Base-by-base conservation (phyloP, 1,284 basidiomycete species). In the Ceratobasidium sp. region DNA sequence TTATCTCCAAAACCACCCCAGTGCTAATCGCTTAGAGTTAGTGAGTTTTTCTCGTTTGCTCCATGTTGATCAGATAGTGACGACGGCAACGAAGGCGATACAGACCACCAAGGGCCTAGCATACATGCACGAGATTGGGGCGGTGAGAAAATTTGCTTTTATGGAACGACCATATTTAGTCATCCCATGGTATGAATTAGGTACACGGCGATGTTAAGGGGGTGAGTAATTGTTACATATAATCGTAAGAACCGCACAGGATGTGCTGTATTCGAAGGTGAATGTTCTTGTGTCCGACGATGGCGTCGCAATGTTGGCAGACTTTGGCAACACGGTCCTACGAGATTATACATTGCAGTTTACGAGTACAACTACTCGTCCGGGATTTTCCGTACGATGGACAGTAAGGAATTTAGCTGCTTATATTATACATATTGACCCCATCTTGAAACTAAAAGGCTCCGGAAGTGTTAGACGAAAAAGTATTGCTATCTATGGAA, bases 121-220 rank as follows among this genome's bases (percentile, higher is more conserved):
- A 32, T 52, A 65, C 23, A 26, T 65, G 10, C 61, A 65, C 30
- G 1, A 9, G 1, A 21, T 18, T n/a, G 28, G 21, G 9, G 30
- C 46, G 14, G 61, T 65, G n/a, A 65, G 61, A 30, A 6, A 28
- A 48, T 30, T 43, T 57, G 16, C 10, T n/a, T 9, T 2, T 30
- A 14, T 26, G 16, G 16, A 5, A 10, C 3, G 2, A 30, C 16
- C n/a, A 28, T 10, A 23, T 12, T 48, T 26, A n/a, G 4, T 10
- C 8, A 10, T 4, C 10, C 36, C 2, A n/a, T 41, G 3, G 3
- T 12, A 43, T 18, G 12, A 14, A 2, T 32, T 50, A 65, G 61
- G 61, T 65, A 1, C 61, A 65, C n/a, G 61, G 61, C 10, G 61
- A 65, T 21, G 18, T 65, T n/a, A 65, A 65, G 45, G 48, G 61